phyloP scores from a whole-genome alignment of 306 rosid species.

The Vachellia collinsii region DNA sequence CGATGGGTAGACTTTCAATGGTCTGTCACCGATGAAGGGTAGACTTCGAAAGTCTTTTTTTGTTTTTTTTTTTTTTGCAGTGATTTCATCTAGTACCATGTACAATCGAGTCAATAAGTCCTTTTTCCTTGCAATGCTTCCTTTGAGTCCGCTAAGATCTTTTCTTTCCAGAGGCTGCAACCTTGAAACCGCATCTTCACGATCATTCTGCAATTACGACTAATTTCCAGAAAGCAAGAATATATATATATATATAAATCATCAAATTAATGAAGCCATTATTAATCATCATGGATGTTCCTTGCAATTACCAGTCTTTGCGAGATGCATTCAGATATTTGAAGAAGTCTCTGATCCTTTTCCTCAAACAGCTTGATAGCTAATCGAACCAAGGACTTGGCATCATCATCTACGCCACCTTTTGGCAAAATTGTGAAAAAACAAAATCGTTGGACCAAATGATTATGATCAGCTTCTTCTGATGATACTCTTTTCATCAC shows the following conservation, averaged over 20 bases:
- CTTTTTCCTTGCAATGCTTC: not conserved
- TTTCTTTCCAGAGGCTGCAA: not conserved
- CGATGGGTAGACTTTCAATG: no score
- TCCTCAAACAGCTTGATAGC: constrained; percentile 18
- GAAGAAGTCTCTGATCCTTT: not conserved
- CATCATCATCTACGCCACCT: not conserved
- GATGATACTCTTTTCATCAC: not conserved
- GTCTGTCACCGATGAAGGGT: no score
- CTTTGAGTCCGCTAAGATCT: not conserved
- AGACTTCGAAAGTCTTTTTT: no score
- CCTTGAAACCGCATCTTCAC: not conserved
- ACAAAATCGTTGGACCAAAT: not conserved
- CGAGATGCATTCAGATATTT: constrained; percentile 20
- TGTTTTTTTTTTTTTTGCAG: no score
- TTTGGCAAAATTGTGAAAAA: constrained; percentile 22
- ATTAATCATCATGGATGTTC: no score
- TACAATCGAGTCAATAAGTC: not conserved
- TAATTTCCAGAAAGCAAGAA: not conserved
- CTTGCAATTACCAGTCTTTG: constrained; percentile 23
- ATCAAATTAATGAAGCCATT: not conserved
- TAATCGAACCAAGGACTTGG: not conserved
- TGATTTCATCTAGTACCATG: constrained; percentile 6
- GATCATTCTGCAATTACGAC: not conserved
- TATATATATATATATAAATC: not conserved
- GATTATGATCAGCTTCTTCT: not conserved